Evolutionary conservation across 495 filamentous ascomycete genomes (phyloP).

Genomic region (Podospora comata): DNA sequence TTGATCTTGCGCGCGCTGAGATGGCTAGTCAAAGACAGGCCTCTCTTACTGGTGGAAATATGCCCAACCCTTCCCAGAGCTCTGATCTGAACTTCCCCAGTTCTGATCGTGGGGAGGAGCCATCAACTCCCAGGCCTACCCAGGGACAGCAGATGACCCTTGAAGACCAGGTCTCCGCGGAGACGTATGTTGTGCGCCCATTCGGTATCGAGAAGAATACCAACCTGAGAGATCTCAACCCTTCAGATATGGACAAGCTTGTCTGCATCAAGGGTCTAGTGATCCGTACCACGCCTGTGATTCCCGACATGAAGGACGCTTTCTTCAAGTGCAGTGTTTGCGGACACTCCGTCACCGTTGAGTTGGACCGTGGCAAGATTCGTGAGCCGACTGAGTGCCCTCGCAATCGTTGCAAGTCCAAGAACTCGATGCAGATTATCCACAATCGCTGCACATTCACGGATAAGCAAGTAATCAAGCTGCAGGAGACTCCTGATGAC

Average conservation of each 20-base stretch:
- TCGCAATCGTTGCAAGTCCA: constrained; percentile 72
- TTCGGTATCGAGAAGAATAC: constrained; percentile 83
- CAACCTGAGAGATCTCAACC: constrained; percentile 94
- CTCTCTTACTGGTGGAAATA: constrained; percentile 44
- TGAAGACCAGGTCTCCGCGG: constrained; percentile 63
- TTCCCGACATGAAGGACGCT: constrained; percentile 92
- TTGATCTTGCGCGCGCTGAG: constrained; percentile 79
- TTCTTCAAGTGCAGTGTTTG: constrained; percentile 96
- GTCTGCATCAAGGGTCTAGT: constrained; percentile 95
- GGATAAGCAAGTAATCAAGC: constrained; percentile 98
- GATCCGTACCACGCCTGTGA: constrained; percentile 91
- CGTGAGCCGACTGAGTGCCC: constrained; percentile 90
- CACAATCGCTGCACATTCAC: constrained; percentile 95
- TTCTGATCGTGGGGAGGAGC: constrained; percentile 62
- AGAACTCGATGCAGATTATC: constrained; percentile 96
- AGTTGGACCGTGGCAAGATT: constrained; percentile 93
- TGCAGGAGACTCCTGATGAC: constrained; percentile 94
- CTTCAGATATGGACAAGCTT: constrained; percentile 93
- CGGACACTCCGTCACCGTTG: constrained; percentile 83
- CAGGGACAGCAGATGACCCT: constrained; percentile 38
- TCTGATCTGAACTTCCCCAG: constrained; percentile 73
- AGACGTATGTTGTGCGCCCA: constrained; percentile 78
- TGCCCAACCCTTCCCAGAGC: constrained; percentile 47
- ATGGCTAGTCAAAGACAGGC: constrained; percentile 63
- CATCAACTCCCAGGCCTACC: constrained; percentile 33